phyloP scores from a whole-genome alignment of 352 stramenopile genomes.

The Phytopythium cucurbitacearum region DNA sequence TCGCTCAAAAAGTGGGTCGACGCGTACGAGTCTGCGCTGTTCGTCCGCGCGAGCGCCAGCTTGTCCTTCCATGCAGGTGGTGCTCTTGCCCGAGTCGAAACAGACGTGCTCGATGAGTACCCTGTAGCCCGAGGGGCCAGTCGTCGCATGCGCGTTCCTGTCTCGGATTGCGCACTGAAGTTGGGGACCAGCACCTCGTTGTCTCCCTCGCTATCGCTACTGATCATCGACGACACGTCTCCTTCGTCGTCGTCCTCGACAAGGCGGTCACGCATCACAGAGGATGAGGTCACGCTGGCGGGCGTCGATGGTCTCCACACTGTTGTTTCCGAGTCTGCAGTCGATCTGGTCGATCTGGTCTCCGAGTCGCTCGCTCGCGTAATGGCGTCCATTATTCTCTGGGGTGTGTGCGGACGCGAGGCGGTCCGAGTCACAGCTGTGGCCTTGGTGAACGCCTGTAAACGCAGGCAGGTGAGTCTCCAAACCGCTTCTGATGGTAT shows the following conservation, averaged over 20 bases:
- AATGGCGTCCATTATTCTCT: no score
- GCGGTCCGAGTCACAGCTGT: no score
- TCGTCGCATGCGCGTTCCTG: slow-evolving; percentile 7
- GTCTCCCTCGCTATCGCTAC: slow-evolving; percentile 73
- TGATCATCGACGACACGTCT: slow-evolving; percentile 73
- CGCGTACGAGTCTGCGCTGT: neutral
- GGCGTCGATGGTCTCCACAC: no score
- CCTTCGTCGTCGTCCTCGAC: slow-evolving; percentile 30
- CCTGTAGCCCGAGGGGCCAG: slow-evolving; percentile 20
- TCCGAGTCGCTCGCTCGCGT: no score
- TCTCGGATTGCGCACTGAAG: slow-evolving; percentile 1
- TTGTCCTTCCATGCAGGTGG: neutral
- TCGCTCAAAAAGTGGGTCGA: slow-evolving; percentile 12
- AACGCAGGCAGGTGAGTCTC: neutral
- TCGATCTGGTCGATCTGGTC: no score
- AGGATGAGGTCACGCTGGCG: no score
- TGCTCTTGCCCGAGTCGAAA: slow-evolving; percentile 1
- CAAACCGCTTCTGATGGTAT: neutral
- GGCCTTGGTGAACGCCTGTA: no score
- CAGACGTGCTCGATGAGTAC: slow-evolving; percentile 15
- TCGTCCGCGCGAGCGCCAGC: neutral
- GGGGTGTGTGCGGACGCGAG: no score
- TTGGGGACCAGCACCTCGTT: slow-evolving; percentile 52
- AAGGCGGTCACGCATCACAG: neutral
- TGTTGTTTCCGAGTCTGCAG: no score